A percentile compares a stretch with the other conserved stretches of the same genome.
Evolutionary conservation across 2,329 filamentous ascomycete species (phyloP).

Genomic region (Fusarium multiceps): DNA sequence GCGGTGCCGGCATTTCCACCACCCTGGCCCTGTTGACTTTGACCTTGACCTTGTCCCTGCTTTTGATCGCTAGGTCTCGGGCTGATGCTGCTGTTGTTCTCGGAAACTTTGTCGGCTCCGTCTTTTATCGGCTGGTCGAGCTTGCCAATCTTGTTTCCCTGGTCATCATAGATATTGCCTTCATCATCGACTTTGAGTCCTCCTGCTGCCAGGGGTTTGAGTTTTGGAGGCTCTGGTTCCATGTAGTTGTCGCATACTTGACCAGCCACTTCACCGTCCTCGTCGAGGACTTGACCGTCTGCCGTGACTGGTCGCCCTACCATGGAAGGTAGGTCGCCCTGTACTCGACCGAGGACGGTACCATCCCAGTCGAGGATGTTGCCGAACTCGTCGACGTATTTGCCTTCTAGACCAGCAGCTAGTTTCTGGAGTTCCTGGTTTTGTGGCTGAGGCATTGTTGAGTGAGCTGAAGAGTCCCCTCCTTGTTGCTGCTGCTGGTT

Average conservation of each 20-base stretch:
- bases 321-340: constrained; percentile 67
- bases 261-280: constrained; percentile 82
- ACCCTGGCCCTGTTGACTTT: constrained; percentile 3
- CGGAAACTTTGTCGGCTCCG: constrained; percentile 16
- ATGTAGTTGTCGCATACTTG: constrained; percentile 70
- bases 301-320: constrained; percentile 60
- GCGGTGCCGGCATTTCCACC: constrained; percentile 1
- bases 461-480: not conserved
- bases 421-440: constrained; percentile 47
- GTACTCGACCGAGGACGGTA: constrained; percentile 62
- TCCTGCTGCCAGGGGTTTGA: constrained; percentile 60
- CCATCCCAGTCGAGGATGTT: constrained; percentile 63
- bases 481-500: constrained; percentile 12
- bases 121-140: constrained; percentile 59
- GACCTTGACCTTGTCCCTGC: not conserved
- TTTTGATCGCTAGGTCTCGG: not conserved
- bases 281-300: constrained; percentile 71
- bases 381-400: constrained; percentile 64
- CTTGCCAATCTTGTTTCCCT: constrained; percentile 70
- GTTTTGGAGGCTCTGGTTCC: constrained; percentile 61
- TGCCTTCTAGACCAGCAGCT: constrained; percentile 58
- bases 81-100: constrained; percentile 6
- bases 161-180: constrained; percentile 67
- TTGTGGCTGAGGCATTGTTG: constrained; percentile 1
- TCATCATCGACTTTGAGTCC: constrained; percentile 67